Conservation (phyloP, 2,329 filamentous ascomycete genomes). For the Fusarium duplospermum region DNA sequence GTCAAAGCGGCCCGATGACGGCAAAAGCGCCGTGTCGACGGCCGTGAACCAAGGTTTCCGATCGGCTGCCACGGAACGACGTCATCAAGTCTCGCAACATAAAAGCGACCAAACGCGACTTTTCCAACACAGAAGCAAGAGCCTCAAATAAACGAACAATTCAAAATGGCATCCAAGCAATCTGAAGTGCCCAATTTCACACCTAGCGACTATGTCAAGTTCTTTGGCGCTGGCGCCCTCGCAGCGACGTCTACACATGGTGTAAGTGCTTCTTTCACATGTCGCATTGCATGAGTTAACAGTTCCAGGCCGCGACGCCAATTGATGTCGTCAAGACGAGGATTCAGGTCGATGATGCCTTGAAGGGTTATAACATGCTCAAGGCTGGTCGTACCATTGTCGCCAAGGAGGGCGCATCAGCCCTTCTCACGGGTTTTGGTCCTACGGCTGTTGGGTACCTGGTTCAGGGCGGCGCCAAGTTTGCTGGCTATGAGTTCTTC, state of each 20-base stretch:
- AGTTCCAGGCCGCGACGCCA: slow-evolving; percentile 61
- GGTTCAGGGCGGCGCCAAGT: slow-evolving; percentile 90
- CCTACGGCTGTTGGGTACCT: slow-evolving; percentile 90
- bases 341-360: slow-evolving; percentile 87
- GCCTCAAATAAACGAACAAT: background rate
- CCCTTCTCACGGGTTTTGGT: slow-evolving; percentile 84
- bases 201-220: slow-evolving; percentile 61
- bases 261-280: slow-evolving; percentile 48
- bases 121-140: background rate
- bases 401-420: slow-evolving; percentile 80
- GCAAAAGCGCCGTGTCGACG: slow-evolving; percentile 5
- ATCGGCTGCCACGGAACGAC: slow-evolving; percentile 10
- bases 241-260: slow-evolving; percentile 64
- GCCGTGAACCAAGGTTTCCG: slow-evolving; percentile 5
- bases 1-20: slow-evolving; percentile 17
- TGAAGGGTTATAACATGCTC: slow-evolving; percentile 87
- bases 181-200: slow-evolving; percentile 55
- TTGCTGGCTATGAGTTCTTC: slow-evolving; percentile 94
- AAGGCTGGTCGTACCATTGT: slow-evolving; percentile 83
- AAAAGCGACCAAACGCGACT: slow-evolving; percentile 26
- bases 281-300: slow-evolving; percentile 1
- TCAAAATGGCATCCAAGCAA: slow-evolving; percentile 40
- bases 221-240: slow-evolving; percentile 64
- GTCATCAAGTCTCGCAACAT: slow-evolving; percentile 26
- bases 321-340: slow-evolving; percentile 86